Percentiles rank a stretch among this genome's conserved stretches.
These are phyloP conservation scores for Royoungia palumana DNA, from an alignment of 768 basidiomycete species.

Conservation along the genomic window DNA sequence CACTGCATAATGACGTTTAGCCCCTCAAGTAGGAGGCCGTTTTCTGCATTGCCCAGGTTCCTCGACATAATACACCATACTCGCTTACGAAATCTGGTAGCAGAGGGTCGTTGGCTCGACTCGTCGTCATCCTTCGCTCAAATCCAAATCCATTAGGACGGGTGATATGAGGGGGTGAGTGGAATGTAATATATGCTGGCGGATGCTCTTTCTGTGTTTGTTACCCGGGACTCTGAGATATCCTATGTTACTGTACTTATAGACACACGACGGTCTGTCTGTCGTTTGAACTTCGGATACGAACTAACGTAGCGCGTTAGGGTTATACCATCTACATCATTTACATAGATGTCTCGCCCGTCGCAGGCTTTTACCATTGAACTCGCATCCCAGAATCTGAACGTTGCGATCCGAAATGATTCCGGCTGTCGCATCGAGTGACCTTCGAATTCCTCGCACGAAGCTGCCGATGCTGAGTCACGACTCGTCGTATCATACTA, in stretches of 20 bases:
- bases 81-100: constrained; percentile 10
- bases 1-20: constrained; percentile 8
- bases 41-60: constrained; percentile 37
- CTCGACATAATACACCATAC: constrained; percentile 8
- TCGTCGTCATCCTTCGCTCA: constrained; percentile 11
- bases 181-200: background rate
- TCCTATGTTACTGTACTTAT: background rate
- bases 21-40: constrained; percentile 24
- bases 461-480: background rate
- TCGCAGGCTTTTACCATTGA: too few species aligned
- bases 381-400: too few species aligned
- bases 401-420: background rate
- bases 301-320: constrained; percentile 3
- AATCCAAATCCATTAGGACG: constrained; percentile 13
- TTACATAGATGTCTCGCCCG: too few species aligned
- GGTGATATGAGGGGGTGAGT: constrained; percentile 10
- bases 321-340: constrained; percentile 1
- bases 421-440: background rate
- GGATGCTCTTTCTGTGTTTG: constrained; percentile 5
- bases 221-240: constrained; percentile 3
- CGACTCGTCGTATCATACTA: too few species aligned
- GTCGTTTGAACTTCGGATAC: background rate
- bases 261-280: background rate
- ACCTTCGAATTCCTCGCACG: background rate
- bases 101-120: constrained; percentile 30